Evolutionary conservation across 805 yeast species (phyloP), one percentile per base, ranked within the genome.

Genomic region (Metschnikowia cerradonensis): DNA sequence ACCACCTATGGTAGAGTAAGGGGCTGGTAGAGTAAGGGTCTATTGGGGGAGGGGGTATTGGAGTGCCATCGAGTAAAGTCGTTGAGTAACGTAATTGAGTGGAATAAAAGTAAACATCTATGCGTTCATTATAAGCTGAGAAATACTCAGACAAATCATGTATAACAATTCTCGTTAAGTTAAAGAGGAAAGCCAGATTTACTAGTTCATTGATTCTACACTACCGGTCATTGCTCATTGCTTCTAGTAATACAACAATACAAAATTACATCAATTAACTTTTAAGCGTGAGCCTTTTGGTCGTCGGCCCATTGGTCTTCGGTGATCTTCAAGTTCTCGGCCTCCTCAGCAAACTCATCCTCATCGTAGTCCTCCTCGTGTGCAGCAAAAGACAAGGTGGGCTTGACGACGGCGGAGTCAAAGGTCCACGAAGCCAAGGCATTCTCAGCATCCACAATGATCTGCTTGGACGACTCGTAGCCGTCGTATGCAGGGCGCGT

Each of bases 401-500:
- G 92, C 73, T 82, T 86, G 55, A 87, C 90, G 60, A 79, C 88
- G 60, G 95, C 92, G 51, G 83, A 74, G 64, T 87, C 94, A 62
- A 86, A 79, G 58, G 95, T 87, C 95, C 95, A 87, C 47, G 86
- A 77, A 57, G 88, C 86, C 67, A 87, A 78, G 50, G 94, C 90
- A 58, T 82, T 83, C 73, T 87, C 95, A 57, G 90, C 89, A 65
- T 87, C 95, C 60, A 87, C 83, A 63, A 87, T 86, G 69, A 87
- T 87, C 73, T 87, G 95, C 74, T 86, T 87, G 39, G 92, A 85
- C 43, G 92, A 90, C 70, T 87, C 94, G 68, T 86, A 87, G 60
- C 95, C 95, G 63, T 87, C 95, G 68, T 87, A 87, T 52, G 91
- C 86, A 38, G 91, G 86, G 82, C 94, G 85, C 45, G 92, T 86